Evolutionary conservation across 306 rosid genomes (phyloP).

Genomic region (Prunus mume): DNA sequence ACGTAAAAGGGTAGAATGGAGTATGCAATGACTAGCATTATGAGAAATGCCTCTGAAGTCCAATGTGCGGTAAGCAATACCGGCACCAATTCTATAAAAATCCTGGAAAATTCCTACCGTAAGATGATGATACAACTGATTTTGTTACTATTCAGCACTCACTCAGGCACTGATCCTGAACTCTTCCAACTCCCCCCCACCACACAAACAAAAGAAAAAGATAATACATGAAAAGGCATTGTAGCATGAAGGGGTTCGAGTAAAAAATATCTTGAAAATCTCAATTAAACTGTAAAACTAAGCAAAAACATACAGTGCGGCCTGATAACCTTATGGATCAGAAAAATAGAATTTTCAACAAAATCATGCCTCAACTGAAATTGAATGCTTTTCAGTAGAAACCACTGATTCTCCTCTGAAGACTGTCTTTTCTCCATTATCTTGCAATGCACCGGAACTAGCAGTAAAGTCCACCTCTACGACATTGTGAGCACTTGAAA

Average conservation of each 20-base stretch:
- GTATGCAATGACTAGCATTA: not conserved
- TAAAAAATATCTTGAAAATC: slow-evolving; percentile 3
- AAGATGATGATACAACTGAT: not conserved
- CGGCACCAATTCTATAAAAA: not conserved
- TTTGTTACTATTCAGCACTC: not conserved
- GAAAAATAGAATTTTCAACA: not conserved
- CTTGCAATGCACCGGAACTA: slow-evolving; percentile 33
- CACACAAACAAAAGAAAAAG: not conserved
- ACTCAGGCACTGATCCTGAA: no score
- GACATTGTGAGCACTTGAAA: slow-evolving; percentile 31
- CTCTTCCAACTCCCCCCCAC: not conserved
- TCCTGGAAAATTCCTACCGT: not conserved
- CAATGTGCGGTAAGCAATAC: not conserved
- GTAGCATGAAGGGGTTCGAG: not conserved
- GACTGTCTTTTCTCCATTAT: slow-evolving; percentile 24
- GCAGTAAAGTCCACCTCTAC: slow-evolving; percentile 29
- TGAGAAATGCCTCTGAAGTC: not conserved
- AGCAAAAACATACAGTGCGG: not conserved
- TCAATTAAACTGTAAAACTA: not conserved
- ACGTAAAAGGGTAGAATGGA: not conserved
- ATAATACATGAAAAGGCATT: not conserved
- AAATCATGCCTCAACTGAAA: slow-evolving; percentile 61
- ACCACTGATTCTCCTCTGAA: slow-evolving; percentile 43
- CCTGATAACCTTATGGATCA: not conserved
- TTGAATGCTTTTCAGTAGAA: slow-evolving; percentile 48